Evolutionary conservation across 164 flowering plant genomes (phyloP).

Genomic region (Paratinospora sagittata): DNA sequence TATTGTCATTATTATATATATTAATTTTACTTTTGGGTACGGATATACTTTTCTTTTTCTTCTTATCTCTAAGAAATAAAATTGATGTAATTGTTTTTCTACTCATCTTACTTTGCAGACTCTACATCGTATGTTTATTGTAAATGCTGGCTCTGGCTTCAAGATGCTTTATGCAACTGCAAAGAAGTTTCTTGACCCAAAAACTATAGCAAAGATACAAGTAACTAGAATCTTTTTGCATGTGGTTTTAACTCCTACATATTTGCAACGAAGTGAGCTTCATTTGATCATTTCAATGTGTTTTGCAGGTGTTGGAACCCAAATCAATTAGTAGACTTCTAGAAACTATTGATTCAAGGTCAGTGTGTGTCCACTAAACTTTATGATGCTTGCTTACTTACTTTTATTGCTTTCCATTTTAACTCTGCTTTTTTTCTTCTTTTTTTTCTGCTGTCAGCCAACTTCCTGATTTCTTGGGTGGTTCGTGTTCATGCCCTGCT

Average conservation of each 20-base stretch:
- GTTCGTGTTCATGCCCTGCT: constrained; percentile 67
- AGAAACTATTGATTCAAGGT: constrained; percentile 81
- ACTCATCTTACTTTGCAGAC: constrained; percentile 43
- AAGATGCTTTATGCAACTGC: constrained; percentile 90
- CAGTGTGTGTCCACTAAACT: constrained; percentile 2
- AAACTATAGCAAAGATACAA: constrained; percentile 78
- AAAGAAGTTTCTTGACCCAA: constrained; percentile 73
- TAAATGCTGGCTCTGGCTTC: constrained; percentile 92
- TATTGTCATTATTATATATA: not conserved
- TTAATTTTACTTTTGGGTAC: no score
- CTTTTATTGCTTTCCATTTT: not conserved
- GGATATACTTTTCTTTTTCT: not conserved
- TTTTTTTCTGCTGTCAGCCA: constrained; percentile 45
- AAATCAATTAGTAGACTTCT: constrained; percentile 58
- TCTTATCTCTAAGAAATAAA: not conserved
- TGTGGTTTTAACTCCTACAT: not conserved
- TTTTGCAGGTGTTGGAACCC: constrained; percentile 64
- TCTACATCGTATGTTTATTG: constrained; percentile 74
- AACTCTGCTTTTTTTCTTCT: not conserved
- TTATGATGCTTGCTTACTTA: not conserved
- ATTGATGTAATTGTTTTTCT: not conserved
- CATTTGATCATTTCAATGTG: constrained; percentile 2
- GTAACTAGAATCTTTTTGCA: constrained; percentile 25
- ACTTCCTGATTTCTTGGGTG: constrained; percentile 95
- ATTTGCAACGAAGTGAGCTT: constrained; percentile 11